A percentile compares a stretch with the other conserved stretches of the same genome.
Conservation (phyloP, 257 asterid species). For the Rehmannia glutinosa region DNA sequence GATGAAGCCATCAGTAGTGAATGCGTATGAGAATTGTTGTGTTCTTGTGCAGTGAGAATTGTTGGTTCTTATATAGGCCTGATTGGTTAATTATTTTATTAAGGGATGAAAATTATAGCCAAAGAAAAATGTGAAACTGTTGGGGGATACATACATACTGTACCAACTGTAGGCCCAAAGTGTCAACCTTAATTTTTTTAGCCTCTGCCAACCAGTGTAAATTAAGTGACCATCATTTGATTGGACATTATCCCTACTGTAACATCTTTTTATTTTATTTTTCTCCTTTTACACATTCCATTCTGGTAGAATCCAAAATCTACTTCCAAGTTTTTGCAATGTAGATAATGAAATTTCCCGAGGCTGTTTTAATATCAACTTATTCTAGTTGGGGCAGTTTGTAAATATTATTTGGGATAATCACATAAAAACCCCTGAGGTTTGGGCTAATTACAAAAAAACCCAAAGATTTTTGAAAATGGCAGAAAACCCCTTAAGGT, state of each 20-base stretch:
- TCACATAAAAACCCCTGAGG: too few relatives aligned
- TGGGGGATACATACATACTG: background rate
- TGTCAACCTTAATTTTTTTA: slow-evolving; percentile 1
- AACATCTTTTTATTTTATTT: background rate
- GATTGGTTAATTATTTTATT: background rate
- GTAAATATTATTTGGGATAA: too few relatives aligned
- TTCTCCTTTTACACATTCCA: background rate
- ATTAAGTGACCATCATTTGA: slow-evolving; percentile 21
- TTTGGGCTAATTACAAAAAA: too few relatives aligned
- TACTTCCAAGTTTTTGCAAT: background rate
- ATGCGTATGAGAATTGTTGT: background rate
- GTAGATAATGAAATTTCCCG: background rate
- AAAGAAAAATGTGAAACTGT: slow-evolving; percentile 18
- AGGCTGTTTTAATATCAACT: background rate
- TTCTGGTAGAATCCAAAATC: background rate
- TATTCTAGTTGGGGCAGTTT: background rate
- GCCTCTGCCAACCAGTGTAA: slow-evolving; percentile 1
- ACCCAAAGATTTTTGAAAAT: too few relatives aligned
- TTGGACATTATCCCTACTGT: slow-evolving; percentile 17
- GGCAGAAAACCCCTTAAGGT: too few relatives aligned
- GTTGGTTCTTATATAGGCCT: background rate
- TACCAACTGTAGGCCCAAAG: slow-evolving; percentile 22
- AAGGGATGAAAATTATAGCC: slow-evolving; percentile 10
- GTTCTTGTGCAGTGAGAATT: background rate
- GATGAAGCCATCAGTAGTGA: background rate